Evolutionary conservation across 1,284 basidiomycete genomes (phyloP).

Genomic region (Puccinia polysora): DNA sequence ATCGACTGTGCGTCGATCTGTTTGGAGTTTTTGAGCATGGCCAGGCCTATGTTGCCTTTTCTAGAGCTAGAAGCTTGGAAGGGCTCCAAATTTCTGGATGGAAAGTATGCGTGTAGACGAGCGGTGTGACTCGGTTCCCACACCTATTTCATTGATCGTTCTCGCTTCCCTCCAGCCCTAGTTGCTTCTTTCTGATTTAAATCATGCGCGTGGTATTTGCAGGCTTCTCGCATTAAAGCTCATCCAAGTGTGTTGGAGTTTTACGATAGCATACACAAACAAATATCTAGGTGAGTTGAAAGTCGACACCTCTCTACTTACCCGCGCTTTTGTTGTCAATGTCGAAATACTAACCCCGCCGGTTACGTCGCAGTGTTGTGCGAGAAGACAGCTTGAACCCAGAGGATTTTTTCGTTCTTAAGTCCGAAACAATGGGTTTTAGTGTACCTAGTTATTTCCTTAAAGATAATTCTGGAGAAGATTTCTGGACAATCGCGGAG

Average conservation of each 20-base stretch:
- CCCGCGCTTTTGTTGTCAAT: too few relatives aligned
- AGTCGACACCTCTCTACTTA: neutral
- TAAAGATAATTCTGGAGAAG: too few relatives aligned
- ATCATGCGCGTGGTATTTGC: too few relatives aligned
- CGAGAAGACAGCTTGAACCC: constrained; percentile 7
- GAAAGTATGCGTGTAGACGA: constrained; percentile 31
- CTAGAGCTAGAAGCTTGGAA: constrained; percentile 30
- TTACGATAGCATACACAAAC: constrained; percentile 1
- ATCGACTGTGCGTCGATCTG: constrained; percentile 35
- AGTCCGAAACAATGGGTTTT: too few relatives aligned
- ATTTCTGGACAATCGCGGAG: constrained; percentile 11
- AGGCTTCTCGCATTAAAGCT: constrained; percentile 25
- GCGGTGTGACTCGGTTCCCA: too few relatives aligned
- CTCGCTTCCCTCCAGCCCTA: neutral
- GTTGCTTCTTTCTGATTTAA: neutral
- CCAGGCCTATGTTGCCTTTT: constrained; percentile 40
- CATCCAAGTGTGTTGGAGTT: constrained; percentile 23
- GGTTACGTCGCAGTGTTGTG: neutral
- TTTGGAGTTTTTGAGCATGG: constrained; percentile 36
- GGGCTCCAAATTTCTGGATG: constrained; percentile 35
- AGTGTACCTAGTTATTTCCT: too few relatives aligned
- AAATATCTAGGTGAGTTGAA: constrained; percentile 7
- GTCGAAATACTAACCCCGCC: too few relatives aligned
- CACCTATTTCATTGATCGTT: too few relatives aligned
- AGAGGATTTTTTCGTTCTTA: too few relatives aligned